phyloP scores from a whole-genome alignment of 2,329 filamentous ascomycete species.

The Davidsoniella eucalypti region DNA sequence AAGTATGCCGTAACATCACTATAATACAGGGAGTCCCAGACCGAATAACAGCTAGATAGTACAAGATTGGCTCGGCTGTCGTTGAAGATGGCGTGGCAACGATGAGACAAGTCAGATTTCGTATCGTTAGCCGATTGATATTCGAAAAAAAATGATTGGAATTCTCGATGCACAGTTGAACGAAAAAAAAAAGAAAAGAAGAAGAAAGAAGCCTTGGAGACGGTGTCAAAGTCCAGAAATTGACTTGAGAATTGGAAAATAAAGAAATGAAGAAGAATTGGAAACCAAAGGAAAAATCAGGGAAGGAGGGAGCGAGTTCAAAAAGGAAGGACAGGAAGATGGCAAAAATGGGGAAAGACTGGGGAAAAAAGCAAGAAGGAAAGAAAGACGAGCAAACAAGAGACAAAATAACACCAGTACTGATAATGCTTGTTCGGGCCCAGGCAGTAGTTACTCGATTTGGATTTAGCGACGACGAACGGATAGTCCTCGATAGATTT shows the following conservation, averaged over 20 bases:
- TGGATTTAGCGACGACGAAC: no score
- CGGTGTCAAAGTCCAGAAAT: neutral
- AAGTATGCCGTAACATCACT: no score
- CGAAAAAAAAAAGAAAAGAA: neutral
- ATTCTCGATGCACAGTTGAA: neutral
- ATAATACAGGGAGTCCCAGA: no score
- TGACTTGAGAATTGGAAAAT: neutral
- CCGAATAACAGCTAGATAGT: no score
- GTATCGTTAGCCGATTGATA: neutral
- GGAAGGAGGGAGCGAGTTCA: neutral
- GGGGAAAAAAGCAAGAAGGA: slow-evolving; percentile 2
- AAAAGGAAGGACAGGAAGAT: neutral
- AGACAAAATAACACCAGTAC: neutral
- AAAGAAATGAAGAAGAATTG: neutral
- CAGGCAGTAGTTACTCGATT: no score
- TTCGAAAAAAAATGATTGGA: neutral
- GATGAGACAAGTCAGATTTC: neutral
- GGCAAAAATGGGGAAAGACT: slow-evolving; percentile 6
- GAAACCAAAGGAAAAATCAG: neutral
- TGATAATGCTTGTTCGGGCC: no score
- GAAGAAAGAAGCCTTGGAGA: neutral
- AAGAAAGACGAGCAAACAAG: neutral
- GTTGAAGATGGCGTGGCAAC: neutral
- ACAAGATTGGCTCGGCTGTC: neutral
- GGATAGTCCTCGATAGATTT: no score